Percentiles rank a stretch among this genome's conserved stretches.
Conservation (phyloP, 768 basidiomycete species). For the Phanerodontia chrysosporium region DNA sequence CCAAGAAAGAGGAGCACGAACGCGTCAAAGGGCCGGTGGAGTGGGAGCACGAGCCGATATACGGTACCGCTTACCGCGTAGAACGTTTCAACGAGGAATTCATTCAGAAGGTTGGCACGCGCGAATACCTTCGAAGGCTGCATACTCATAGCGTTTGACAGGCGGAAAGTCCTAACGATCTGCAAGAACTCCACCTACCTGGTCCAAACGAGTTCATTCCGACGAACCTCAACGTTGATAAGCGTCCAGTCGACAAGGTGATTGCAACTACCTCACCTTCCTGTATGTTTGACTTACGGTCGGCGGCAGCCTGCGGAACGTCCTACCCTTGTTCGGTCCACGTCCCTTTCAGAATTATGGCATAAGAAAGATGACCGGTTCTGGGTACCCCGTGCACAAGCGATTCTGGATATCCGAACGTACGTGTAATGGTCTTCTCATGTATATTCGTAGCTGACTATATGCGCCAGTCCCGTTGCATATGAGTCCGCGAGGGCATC, state of each 20-base stretch:
- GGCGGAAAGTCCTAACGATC: constrained; percentile 45
- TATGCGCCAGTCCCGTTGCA: constrained; percentile 44
- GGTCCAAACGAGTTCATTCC: constrained; percentile 90
- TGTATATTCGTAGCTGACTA: background rate
- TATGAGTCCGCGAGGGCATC: constrained; percentile 62
- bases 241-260: constrained; percentile 63
- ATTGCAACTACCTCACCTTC: background rate
- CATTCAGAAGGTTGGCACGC: constrained; percentile 33
- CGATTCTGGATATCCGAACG: constrained; percentile 75
- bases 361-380: constrained; percentile 97
- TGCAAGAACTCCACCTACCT: constrained; percentile 73
- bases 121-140: background rate
- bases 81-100: constrained; percentile 64
- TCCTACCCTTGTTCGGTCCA: constrained; percentile 69
- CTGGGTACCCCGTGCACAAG: constrained; percentile 88
- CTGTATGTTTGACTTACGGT: background rate
- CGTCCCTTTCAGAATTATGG: constrained; percentile 77
- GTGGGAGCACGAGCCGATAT: constrained; percentile 87
- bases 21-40: constrained; percentile 41
- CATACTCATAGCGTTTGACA: background rate
- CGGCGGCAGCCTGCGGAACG: constrained; percentile 59
- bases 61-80: constrained; percentile 85
- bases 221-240: constrained; percentile 77
- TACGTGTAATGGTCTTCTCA: constrained; percentile 24
- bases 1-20: constrained; percentile 59